Base-by-base conservation (phyloP, 75 land plant genomes). In the Cupressus sempervirens region DNA sequence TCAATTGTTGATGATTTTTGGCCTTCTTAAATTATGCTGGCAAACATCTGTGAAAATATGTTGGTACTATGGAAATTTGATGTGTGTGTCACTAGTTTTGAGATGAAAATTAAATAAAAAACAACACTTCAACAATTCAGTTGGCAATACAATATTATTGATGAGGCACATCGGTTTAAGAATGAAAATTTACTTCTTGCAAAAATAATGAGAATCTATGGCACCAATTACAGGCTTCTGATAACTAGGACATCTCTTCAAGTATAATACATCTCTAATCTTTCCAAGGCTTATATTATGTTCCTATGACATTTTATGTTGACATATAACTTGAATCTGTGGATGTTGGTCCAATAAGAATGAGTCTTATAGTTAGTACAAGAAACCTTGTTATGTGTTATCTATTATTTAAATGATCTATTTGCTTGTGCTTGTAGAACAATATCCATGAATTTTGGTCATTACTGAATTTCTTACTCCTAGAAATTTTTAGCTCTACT, bases 241-340 rank as follows among this genome's bases (percentile, higher is more conserved):
- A 98, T 98, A 40, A 98, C 99, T 6, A 98, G 99, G 34, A 98
- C 99, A 11, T 98, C 99, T 38, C 96, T 98, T 82, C 99, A 98
- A 95, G 98, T 96, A 90, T 67, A 20, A 35, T 62, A 20, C 16
- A 77, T 45, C 38, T 76, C n/a, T 40, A 6, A 79, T 9, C 48
- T 43, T 41, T 13, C 43, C 0, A 26, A 23, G 15, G 12, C 7
- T 77, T 77, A 23, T 75, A 75, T 75, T 16, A 30, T 36, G 36
- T 35, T 7, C 16, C 13, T 75, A 75, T n/a, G n/a, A n/a, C n/a
- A n/a, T n/a, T n/a, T 70, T 70, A 32, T 6, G 30, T 26, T 45
- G 12, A 23, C 3, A 45, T 79, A 12, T 79, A 23, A 41, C 29
- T 79, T 29, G 50, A n/a, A n/a, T 23, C 4, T 79, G 43, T 79